Percentiles rank a stretch among this genome's conserved stretches.
Conservation (phyloP, 805 yeast species). For the Cyberlindnera mrakii region DNA sequence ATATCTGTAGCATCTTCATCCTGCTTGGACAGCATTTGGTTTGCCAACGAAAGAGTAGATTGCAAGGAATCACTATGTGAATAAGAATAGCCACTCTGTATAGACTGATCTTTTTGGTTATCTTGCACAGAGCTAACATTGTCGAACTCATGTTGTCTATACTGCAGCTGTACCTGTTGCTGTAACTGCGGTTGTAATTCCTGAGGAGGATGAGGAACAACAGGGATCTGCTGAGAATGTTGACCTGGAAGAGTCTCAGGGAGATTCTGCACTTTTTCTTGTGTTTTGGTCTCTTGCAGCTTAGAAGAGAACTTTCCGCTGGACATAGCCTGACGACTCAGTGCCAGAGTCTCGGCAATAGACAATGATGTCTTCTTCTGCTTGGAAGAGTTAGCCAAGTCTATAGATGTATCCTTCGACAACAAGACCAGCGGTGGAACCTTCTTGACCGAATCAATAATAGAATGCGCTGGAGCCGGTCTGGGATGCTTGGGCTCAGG, state of each 20-base stretch:
- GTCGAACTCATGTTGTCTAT: background rate
- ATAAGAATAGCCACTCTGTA: background rate
- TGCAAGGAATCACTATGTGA: background rate
- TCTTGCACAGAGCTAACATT: background rate
- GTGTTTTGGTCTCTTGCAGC: conserved; percentile 13
- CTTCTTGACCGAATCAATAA: conserved; percentile 18
- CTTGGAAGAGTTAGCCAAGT: conserved; percentile 18
- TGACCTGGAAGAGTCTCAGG: background rate
- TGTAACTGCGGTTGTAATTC: background rate
- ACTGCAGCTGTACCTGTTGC: background rate
- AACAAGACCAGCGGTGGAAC: conserved; percentile 17
- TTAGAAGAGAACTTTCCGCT: conserved; percentile 25
- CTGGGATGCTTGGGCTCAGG: conserved; percentile 14
- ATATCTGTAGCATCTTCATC: background rate
- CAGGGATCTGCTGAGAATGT: conserved; percentile 1
- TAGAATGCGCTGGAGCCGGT: conserved; percentile 18
- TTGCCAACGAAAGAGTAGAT: conserved; percentile 5
- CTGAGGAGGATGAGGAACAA: background rate
- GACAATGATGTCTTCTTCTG: conserved; percentile 33
- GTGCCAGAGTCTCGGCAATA: conserved; percentile 55
- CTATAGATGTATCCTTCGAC: conserved; percentile 23
- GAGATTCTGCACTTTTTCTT: background rate
- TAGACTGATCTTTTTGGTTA: background rate
- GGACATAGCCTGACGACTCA: conserved; percentile 42
- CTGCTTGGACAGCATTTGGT: conserved; percentile 8